Base-by-base conservation (phyloP, 2,329 filamentous ascomycete species). In the Sordariomycetes sp. region DNA sequence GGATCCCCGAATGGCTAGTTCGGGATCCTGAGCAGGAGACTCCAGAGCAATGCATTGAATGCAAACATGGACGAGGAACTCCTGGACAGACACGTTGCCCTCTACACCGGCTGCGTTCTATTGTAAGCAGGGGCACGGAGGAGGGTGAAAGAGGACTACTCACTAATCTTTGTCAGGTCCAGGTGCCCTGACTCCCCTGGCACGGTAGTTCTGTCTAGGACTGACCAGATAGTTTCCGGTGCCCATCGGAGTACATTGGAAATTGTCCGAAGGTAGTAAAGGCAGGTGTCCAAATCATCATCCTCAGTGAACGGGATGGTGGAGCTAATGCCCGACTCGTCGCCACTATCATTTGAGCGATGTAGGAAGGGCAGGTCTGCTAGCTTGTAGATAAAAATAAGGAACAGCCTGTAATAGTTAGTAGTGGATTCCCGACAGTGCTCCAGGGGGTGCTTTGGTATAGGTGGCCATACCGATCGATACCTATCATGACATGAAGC, bases 221-320 rank as follows among this genome's bases (percentile, higher is more conserved):
- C 78, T 13, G 78, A 75, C 86, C 89, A 91, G 10, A 86, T 83
- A 55, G 79, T 78, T 52, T 87, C 83, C 22, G 79, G 86, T 58
- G 82, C 81, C 69, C 82, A 84, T 28, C 80, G 76, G 17, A 96
- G 72, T 28, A 95, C 78, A 62, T 89, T 87, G 5, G 84, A 84
- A 1, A 96, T 68, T 2, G 87, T 86, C 55, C 82, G 81, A 22
- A 96, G 71, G 64, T 92, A 86, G 67, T 96, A 95, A 2, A 89
- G 72, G 60, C 85, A 89, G 58, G 90, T 78, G 60, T 87, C 86
- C 8, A 90, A 76, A 62, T 95, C 87, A 61, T 90, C 83, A 7
- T 82, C 76, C 52, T 76, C 73, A 2, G 70, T 72, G 10, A 58
- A 15, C 22, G 25, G 22, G 32, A 25, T 13, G 20, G 34, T 48